A percentile compares a stretch with the other conserved stretches of the same genome.
Conservation (phyloP, 2,329 filamentous ascomycete genomes). For the Stagonosporopsis cucurbitacearum region DNA sequence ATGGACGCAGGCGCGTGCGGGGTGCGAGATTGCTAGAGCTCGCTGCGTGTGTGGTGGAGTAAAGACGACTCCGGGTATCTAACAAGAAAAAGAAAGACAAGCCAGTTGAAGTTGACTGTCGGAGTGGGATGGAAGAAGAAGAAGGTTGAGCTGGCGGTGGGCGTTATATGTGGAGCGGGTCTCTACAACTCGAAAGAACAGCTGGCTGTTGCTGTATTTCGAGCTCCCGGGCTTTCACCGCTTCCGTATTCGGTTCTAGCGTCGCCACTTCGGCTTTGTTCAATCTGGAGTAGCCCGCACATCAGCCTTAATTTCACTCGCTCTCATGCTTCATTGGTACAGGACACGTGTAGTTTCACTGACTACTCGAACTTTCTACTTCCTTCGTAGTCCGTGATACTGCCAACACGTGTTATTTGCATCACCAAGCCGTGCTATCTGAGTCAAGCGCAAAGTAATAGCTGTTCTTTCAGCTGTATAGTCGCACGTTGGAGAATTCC, state of each 20-base stretch:
- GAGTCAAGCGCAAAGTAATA: conserved; percentile 1
- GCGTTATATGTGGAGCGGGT: conserved; percentile 40
- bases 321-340: conserved; percentile 34
- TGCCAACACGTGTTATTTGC: conserved; percentile 16
- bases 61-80: conserved; percentile 41
- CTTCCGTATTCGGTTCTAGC: conserved; percentile 29
- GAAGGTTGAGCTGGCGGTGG: conserved; percentile 28
- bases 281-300: conserved; percentile 24
- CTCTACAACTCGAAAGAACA: conserved; percentile 41
- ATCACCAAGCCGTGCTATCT: not conserved
- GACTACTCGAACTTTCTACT: conserved; percentile 29
- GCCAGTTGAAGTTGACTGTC: conserved; percentile 26
- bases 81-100: conserved; percentile 33
- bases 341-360: conserved; percentile 42
- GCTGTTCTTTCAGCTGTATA: conserved; percentile 4
- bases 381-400: conserved; percentile 10
- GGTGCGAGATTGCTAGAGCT: conserved; percentile 36
- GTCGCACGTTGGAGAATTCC: not conserved
- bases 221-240: conserved; percentile 26
- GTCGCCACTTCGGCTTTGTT: conserved; percentile 18
- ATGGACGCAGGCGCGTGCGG: conserved; percentile 25
- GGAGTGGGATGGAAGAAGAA: conserved; percentile 29
- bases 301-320: conserved; percentile 40
- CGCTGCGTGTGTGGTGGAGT: conserved; percentile 24
- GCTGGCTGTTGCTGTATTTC: conserved; percentile 41